Percentiles rank a stretch among this genome's conserved stretches.
These are phyloP conservation scores for Kodamaea sp. DNA, from an alignment of 1,139 yeast genomes.

Conservation along the genomic window DNA sequence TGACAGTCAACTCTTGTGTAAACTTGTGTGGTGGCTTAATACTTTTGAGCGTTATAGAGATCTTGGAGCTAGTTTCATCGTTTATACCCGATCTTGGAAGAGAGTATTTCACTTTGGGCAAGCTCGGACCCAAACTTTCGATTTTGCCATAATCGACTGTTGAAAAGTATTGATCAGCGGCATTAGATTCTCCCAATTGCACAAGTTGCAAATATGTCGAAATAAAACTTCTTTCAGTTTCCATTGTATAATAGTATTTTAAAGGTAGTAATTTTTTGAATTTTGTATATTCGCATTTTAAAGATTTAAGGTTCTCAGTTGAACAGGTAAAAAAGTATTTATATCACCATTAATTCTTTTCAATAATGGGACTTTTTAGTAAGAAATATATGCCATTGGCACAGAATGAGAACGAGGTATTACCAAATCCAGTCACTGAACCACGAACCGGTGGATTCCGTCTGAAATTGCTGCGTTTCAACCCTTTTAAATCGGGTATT, in stretches of 20 bases:
- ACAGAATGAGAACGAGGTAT: slow-evolving; percentile 34
- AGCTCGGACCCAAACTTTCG: slow-evolving; percentile 39
- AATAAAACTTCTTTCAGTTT: slow-evolving; percentile 26
- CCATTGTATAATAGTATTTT: neutral
- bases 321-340: neutral
- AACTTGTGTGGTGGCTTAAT: slow-evolving; percentile 46
- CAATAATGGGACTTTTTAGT: slow-evolving; percentile 7
- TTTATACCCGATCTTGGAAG: slow-evolving; percentile 22
- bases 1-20: slow-evolving; percentile 23
- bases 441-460: slow-evolving; percentile 15
- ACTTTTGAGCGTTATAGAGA: slow-evolving; percentile 33
- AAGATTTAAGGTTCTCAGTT: neutral
- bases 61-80: slow-evolving; percentile 4
- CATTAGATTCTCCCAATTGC: slow-evolving; percentile 23
- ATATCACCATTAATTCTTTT: neutral
- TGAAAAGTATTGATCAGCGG: slow-evolving; percentile 27
- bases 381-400: slow-evolving; percentile 30
- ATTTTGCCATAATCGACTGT: slow-evolving; percentile 32
- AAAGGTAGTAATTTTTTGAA: neutral
- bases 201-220: slow-evolving; percentile 35
- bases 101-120: slow-evolving; percentile 28
- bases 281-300: neutral
- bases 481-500: slow-evolving; percentile 29
- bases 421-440: slow-evolving; percentile 41
- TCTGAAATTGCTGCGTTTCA: slow-evolving; percentile 33